phyloP scores from a whole-genome alignment of 2,329 filamentous ascomycete species.

The Chrysoporthe deuterocubensis region DNA sequence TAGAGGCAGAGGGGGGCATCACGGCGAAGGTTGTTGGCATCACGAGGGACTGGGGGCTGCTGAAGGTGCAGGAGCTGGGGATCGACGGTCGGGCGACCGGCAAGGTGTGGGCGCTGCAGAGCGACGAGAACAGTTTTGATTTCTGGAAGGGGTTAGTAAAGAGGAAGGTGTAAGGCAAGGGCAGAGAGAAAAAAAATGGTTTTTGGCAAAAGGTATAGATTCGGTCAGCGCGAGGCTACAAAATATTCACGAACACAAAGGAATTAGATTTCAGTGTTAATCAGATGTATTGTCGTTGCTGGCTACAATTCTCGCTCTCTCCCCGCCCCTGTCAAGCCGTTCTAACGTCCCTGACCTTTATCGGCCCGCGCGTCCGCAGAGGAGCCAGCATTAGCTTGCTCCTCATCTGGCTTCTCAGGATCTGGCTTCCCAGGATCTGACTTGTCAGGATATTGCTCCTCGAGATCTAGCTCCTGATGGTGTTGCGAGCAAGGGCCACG shows the following conservation, averaged over 20 bases:
- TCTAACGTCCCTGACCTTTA: too few relatives aligned
- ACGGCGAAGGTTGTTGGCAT: conserved; percentile 83
- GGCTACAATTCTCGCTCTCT: too few relatives aligned
- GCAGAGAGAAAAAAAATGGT: background rate
- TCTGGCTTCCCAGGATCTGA: too few relatives aligned
- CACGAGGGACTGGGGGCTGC: conserved; percentile 85
- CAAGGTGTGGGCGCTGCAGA: conserved; percentile 82
- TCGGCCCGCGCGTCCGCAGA: too few relatives aligned
- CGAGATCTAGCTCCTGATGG: too few relatives aligned
- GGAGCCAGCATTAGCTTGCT: too few relatives aligned
- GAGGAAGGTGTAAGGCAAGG: conserved; percentile 65
- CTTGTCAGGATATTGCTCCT: too few relatives aligned
- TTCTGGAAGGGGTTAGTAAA: conserved; percentile 89
- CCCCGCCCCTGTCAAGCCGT: too few relatives aligned
- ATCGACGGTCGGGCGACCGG: conserved; percentile 75
- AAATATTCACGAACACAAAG: background rate
- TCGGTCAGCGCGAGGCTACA: background rate
- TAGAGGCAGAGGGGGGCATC: conserved; percentile 79
- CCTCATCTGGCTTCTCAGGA: too few relatives aligned
- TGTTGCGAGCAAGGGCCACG: too few relatives aligned
- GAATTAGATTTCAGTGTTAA: background rate
- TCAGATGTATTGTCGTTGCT: background rate
- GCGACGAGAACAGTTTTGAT: conserved; percentile 98
- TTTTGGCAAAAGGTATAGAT: background rate
- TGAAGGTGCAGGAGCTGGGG: conserved; percentile 82